phyloP scores from a whole-genome alignment of 2,329 filamentous ascomycete species.

The Ceratocystis cubensis region DNA sequence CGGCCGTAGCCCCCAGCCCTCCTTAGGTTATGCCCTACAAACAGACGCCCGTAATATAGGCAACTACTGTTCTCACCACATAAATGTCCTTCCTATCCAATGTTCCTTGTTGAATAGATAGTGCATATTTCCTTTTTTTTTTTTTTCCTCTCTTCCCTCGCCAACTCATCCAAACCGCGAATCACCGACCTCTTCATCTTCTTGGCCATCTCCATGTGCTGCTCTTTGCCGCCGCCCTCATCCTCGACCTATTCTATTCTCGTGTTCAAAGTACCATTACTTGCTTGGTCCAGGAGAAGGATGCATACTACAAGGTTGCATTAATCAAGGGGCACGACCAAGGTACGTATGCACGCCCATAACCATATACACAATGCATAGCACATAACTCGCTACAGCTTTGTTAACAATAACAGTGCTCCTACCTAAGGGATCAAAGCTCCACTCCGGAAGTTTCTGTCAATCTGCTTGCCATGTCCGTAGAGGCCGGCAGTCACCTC shows the following conservation, averaged over 20 bases:
- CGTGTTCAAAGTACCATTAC: slow-evolving; percentile 1
- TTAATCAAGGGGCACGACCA: slow-evolving; percentile 1
- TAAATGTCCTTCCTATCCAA: background rate
- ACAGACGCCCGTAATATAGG: background rate
- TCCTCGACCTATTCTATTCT: background rate
- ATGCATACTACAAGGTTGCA: background rate
- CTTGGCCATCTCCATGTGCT: background rate
- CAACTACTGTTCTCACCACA: background rate
- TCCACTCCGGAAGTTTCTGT: slow-evolving; percentile 2
- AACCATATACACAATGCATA: background rate
- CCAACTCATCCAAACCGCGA: background rate
- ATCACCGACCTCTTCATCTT: background rate
- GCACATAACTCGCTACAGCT: background rate
- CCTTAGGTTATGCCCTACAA: background rate
- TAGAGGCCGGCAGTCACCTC: background rate
- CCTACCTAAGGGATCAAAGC: background rate
- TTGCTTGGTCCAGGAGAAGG: slow-evolving; percentile 9
- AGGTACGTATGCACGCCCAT: slow-evolving; percentile 2
- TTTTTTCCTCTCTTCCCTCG: background rate
- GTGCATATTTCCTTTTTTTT: background rate
- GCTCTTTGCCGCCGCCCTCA: background rate
- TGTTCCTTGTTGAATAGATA: background rate
- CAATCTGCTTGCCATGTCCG: background rate
- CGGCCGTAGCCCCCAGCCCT: background rate
- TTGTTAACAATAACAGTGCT: background rate